These are phyloP conservation scores for Gigaspora rosea DNA, from an alignment of 192 early-diverging fungal species.

Conservation along the genomic window DNA sequence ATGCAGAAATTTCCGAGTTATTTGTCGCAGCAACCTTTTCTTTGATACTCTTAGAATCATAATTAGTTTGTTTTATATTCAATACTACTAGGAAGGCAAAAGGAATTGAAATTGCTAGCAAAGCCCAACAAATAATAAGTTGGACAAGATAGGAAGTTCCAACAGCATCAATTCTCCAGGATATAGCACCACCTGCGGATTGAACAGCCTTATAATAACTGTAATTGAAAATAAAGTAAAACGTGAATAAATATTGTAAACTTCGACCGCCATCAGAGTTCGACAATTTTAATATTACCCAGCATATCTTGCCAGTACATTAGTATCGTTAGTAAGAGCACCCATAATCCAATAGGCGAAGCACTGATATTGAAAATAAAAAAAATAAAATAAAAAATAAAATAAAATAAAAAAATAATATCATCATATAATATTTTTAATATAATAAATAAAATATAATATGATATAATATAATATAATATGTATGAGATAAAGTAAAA, in stretches of 20 bases:
- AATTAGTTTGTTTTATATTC: slow-evolving; percentile 37
- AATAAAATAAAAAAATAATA: no score
- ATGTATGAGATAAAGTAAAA: no score
- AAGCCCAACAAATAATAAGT: slow-evolving; percentile 43
- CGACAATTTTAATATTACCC: slow-evolving; percentile 34
- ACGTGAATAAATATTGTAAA: neutral
- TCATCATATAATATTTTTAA: no score
- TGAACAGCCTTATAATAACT: slow-evolving; percentile 92
- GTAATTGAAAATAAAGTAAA: neutral
- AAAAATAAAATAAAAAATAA: neutral
- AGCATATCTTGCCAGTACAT: slow-evolving; percentile 68
- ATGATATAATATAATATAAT: no score
- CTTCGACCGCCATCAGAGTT: neutral
- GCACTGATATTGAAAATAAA: slow-evolving; percentile 17
- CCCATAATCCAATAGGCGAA: slow-evolving; percentile 85
- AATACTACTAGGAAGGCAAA: slow-evolving; percentile 35
- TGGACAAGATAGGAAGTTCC: slow-evolving; percentile 38
- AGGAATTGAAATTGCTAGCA: slow-evolving; percentile 43
- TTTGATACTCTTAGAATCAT: no score
- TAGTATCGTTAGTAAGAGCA: slow-evolving; percentile 79
- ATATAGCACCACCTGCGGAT: slow-evolving; percentile 70
- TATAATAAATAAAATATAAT: neutral
- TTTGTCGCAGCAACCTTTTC: no score
- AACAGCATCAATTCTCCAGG: slow-evolving; percentile 68
- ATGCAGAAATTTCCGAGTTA: no score